Evolutionary conservation across 2,329 filamentous ascomycete genomes (phyloP).

Genomic region (Fusarium caatingaense): DNA sequence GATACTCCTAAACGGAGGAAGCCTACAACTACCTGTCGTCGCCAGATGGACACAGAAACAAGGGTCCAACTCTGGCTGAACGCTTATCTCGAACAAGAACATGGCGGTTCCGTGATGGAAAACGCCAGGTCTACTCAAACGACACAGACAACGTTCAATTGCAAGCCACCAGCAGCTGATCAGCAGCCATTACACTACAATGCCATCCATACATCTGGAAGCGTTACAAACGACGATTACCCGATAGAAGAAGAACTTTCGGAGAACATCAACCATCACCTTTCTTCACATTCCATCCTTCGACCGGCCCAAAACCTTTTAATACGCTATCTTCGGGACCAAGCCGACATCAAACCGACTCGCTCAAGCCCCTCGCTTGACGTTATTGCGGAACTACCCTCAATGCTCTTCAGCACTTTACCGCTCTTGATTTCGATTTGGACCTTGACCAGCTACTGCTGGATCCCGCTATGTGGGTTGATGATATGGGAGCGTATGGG

Average conservation of each 20-base stretch:
- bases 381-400: conserved; percentile 27
- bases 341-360: conserved; percentile 30
- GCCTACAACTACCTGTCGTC: neutral
- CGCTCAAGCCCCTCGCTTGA: conserved; percentile 23
- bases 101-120: neutral
- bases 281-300: conserved; percentile 36
- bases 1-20: neutral
- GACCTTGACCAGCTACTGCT: conserved; percentile 35
- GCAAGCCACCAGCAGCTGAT: neutral
- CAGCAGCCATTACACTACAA: neutral
- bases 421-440: conserved; percentile 33
- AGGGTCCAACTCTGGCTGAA: neutral
- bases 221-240: neutral
- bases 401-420: conserved; percentile 29
- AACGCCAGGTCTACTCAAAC: neutral
- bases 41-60: conserved; percentile 1
- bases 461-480: conserved; percentile 32
- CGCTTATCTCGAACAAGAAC: neutral
- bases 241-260: conserved; percentile 23
- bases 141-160: neutral
- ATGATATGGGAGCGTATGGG: conserved; percentile 37
- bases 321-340: conserved; percentile 27
- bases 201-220: neutral
- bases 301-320: conserved; percentile 23
- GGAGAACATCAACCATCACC: conserved; percentile 10